phyloP scores from a whole-genome alignment of 2,329 filamentous ascomycete genomes.

The Colletotrichum musae region DNA sequence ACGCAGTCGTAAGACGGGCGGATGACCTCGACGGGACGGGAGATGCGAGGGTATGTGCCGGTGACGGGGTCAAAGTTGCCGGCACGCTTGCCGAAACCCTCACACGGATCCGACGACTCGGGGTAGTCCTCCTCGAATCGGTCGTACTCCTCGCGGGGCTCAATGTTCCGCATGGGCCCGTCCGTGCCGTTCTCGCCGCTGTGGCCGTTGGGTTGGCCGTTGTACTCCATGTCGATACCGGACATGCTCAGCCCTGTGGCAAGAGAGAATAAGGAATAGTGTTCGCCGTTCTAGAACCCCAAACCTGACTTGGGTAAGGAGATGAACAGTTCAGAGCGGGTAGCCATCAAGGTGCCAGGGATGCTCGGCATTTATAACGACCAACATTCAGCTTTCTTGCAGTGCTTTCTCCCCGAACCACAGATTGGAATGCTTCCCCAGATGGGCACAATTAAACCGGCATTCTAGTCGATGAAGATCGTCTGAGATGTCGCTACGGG shows the following conservation, averaged over 20 bases:
- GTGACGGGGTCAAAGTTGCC: slow-evolving; percentile 28
- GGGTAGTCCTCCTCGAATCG: not conserved
- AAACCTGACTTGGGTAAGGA: not conserved
- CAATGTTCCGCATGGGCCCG: not conserved
- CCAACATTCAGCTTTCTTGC: not conserved
- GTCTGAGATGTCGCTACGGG: not conserved
- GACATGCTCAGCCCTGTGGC: not conserved
- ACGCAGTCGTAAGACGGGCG: slow-evolving; percentile 60
- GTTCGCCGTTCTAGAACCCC: not conserved
- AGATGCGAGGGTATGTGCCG: slow-evolving; percentile 51
- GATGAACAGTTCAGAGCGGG: not conserved
- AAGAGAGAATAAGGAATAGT: too few species aligned
- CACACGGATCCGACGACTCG: not conserved
- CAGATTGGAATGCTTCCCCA: not conserved
- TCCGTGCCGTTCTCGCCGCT: not conserved
- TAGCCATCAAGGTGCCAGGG: not conserved
- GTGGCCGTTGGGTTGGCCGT: slow-evolving; percentile 22
- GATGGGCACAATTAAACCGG: slow-evolving; percentile 1
- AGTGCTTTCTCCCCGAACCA: not conserved
- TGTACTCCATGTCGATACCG: not conserved
- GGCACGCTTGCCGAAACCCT: not conserved
- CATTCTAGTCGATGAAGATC: not conserved
- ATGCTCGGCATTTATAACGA: slow-evolving; percentile 4
- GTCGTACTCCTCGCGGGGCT: not conserved
- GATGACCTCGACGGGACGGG: slow-evolving; percentile 54